These are phyloP conservation scores for Aurantiochytrium sp. DNA, from an alignment of 108 stramenopile species.

Conservation along the genomic window DNA sequence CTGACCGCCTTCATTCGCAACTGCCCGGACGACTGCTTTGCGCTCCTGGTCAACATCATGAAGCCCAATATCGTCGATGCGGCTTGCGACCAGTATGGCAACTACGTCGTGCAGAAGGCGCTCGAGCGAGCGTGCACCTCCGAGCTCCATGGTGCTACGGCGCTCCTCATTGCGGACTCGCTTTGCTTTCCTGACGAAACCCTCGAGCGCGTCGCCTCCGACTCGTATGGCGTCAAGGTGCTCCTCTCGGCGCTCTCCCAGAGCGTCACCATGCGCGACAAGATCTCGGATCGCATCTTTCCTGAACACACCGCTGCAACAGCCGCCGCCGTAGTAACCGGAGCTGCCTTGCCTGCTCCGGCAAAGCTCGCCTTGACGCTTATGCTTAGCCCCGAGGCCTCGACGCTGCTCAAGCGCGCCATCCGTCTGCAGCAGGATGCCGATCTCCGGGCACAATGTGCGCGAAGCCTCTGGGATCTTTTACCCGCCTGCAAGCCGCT, in stretches of 20 bases:
- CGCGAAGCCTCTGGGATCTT: neutral
- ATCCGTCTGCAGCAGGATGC: neutral
- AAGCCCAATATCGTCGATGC: neutral
- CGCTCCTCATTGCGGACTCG: neutral
- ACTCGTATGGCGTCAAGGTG: conserved; percentile 9
- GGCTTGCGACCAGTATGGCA: conserved; percentile 73
- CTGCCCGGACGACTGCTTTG: neutral
- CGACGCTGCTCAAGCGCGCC: neutral
- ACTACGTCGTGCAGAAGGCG: conserved; percentile 75
- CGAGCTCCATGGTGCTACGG: neutral
- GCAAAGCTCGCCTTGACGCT: too few relatives aligned
- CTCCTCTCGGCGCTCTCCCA: neutral
- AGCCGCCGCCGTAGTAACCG: too few relatives aligned
- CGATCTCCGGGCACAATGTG: neutral
- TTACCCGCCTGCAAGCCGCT: neutral
- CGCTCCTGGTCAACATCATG: neutral
- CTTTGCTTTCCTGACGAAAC: neutral
- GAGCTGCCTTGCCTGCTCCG: too few relatives aligned
- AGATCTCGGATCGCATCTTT: neutral
- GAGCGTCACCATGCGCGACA: neutral
- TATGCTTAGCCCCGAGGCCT: neutral
- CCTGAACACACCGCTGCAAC: too few relatives aligned
- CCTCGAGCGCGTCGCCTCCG: neutral
- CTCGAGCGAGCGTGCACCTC: neutral
- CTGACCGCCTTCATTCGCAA: neutral